Conservation (phyloP, 2,329 filamentous ascomycete genomes). For the Aspergillus neotritici region DNA sequence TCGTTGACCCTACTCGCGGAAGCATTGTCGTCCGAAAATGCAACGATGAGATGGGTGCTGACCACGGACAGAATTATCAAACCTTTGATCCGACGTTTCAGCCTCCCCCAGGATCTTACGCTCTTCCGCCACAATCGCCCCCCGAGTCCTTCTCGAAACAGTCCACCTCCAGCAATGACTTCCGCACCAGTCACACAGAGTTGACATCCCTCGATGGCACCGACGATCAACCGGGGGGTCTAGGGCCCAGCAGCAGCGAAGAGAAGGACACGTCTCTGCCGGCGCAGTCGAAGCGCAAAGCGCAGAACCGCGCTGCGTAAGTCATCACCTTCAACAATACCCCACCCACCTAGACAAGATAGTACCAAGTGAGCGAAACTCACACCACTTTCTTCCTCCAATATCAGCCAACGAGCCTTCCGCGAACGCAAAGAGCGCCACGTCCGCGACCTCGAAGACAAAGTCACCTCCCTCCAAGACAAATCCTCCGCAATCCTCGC, state of each 20-base stretch:
- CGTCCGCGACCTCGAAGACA: constrained; percentile 85
- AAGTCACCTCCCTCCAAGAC: constrained; percentile 71
- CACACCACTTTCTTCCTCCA: background rate
- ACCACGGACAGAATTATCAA: constrained; percentile 27
- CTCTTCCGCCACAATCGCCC: constrained; percentile 31
- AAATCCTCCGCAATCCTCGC: constrained; percentile 65
- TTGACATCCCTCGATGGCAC: constrained; percentile 26
- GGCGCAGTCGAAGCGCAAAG: constrained; percentile 58
- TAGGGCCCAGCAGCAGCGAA: constrained; percentile 46
- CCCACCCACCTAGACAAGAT: no score
- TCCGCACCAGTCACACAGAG: constrained; percentile 16
- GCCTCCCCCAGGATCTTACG: constrained; percentile 24
- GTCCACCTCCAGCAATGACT: constrained; percentile 28
- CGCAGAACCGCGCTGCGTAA: constrained; percentile 68
- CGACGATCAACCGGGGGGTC: constrained; percentile 20
- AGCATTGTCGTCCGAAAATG: background rate
- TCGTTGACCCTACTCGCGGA: background rate
- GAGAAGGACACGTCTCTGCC: constrained; percentile 52
- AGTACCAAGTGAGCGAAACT: no score
- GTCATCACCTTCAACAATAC: no score
- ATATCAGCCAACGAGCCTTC: constrained; percentile 79
- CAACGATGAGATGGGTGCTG: constrained; percentile 5
- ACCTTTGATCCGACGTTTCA: constrained; percentile 35
- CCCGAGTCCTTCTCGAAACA: constrained; percentile 32
- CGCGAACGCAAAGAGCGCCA: constrained; percentile 93